Percentiles rank a stretch among this genome's conserved stretches.
Evolutionary conservation across 208 protist genomes (phyloP).

Genomic region (Trypanosoma mega): DNA sequence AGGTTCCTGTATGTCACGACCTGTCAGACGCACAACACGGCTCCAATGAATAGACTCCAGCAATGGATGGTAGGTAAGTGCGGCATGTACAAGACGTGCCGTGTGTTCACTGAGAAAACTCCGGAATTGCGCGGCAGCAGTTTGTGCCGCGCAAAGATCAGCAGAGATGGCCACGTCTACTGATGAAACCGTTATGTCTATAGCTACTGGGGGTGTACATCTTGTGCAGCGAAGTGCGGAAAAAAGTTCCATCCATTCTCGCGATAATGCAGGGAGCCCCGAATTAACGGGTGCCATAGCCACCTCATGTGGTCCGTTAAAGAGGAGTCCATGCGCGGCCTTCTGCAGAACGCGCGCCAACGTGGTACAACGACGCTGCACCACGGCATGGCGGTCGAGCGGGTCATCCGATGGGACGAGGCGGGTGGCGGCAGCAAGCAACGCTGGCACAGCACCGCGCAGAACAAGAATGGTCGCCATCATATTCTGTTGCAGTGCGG

Average conservation of each 20-base stretch:
- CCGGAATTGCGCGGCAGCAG: slow-evolving; percentile 29
- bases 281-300: slow-evolving; percentile 29
- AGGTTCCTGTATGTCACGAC: neutral
- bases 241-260: slow-evolving; percentile 38
- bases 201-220: neutral
- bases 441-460: slow-evolving; percentile 33
- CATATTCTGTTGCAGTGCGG: slow-evolving; percentile 31
- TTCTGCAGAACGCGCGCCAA: slow-evolving; percentile 35
- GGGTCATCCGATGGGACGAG: slow-evolving; percentile 32
- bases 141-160: slow-evolving; percentile 7
- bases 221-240: slow-evolving; percentile 1
- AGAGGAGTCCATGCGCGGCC: slow-evolving; percentile 39
- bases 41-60: slow-evolving; percentile 35
- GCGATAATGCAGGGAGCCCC: slow-evolving; percentile 31
- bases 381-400: slow-evolving; percentile 19
- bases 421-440: slow-evolving; percentile 31
- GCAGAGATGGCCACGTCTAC: too few relatives aligned
- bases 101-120: slow-evolving; percentile 34
- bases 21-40: slow-evolving; percentile 9
- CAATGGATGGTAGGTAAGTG: slow-evolving; percentile 30
- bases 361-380: slow-evolving; percentile 29
- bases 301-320: slow-evolving; percentile 25
- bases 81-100: slow-evolving; percentile 35
- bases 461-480: slow-evolving; percentile 37
- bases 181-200: too few relatives aligned